Evolutionary conservation across 2,329 filamentous ascomycete genomes (phyloP).

Genomic region (Epichloe gansuensis): DNA sequence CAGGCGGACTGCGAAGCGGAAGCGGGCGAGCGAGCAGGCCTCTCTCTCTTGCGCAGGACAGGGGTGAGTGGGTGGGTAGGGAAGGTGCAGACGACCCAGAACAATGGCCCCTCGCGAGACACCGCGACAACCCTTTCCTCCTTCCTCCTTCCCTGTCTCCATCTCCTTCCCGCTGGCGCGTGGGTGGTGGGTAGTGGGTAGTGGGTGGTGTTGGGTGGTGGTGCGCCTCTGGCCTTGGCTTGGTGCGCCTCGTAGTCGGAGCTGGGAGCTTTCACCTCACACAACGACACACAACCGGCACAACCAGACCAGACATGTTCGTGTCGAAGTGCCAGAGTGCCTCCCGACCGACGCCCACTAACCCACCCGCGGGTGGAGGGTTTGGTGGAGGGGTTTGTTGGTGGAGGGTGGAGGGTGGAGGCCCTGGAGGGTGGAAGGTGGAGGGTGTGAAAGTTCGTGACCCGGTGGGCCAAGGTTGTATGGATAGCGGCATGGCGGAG

Average conservation of each 20-base stretch:
- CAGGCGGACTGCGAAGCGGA: neutral
- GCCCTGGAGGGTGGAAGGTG: neutral
- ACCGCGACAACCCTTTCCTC: neutral
- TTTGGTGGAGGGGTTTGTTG: neutral
- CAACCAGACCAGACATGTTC: neutral
- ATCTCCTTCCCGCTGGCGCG: neutral
- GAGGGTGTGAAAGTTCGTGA: neutral
- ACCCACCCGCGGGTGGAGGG: neutral
- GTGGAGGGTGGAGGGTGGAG: neutral
- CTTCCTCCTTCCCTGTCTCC: neutral
- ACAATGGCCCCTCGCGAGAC: neutral
- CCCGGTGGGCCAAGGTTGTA: neutral
- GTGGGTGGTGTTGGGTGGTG: neutral
- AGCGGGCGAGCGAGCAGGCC: neutral
- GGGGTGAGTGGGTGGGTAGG: neutral
- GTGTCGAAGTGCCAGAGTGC: neutral
- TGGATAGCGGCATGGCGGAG: neutral
- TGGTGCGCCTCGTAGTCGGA: too few relatives aligned
- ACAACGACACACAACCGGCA: too few relatives aligned
- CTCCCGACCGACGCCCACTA: constrained; percentile 1
- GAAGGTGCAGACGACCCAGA: neutral
- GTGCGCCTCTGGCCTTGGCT: neutral
- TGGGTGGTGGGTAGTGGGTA: neutral
- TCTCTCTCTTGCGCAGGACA: constrained; percentile 1
- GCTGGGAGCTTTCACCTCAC: neutral